Base-by-base conservation (phyloP, 805 yeast species). In the Kodamaea hsintzibuensis region DNA sequence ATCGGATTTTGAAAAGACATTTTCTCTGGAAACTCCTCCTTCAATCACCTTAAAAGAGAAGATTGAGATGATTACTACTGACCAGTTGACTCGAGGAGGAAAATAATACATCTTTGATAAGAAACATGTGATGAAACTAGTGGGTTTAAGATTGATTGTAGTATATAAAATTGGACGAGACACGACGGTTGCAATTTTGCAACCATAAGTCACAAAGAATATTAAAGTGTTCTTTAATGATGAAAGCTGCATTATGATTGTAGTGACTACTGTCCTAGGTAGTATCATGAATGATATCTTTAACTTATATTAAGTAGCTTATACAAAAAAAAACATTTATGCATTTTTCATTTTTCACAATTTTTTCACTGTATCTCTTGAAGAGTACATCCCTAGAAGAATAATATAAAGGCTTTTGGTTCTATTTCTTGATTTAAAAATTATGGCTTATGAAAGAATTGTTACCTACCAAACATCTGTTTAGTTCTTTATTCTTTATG, bases 41-140 rank as follows among this genome's bases (percentile, higher is more conserved):
- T 80, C 77, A 8, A 70, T 80, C 55, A 72, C 82, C 2, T 60
- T 80, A 39, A 67, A 65, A 30, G 83, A 80, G 56, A 79, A 79
- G 59, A 75, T 80, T 59, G 63, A 67, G 17, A 55, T 79, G 52
- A 62, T 79, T 60, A 73, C 69, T 54, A 64, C 65, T 22, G 76
- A 73, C 18, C 47, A 47, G 6, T 43, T 50, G 22, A 17, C 46
- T 12, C 48, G 9, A 37, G 38, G 38, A 13, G 5, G 30, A 22
- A 7, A 27, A 9, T 22, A 35, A 43, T 13, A n/a, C n/a, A n/a
- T n/a, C n/a, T n/a, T n/a, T n/a, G 10, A 38, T 6, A n/a, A 16
- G 19, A 45, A n/a, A 8, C 48, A 30, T 30, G 13, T 30, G 35
- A 9, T 2, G 35, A 5, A 12, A 9, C 35, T 30, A 30, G 13